These are phyloP conservation scores for Quercus variabilis DNA, from an alignment of 306 rosid genomes.

Conservation along the genomic window DNA sequence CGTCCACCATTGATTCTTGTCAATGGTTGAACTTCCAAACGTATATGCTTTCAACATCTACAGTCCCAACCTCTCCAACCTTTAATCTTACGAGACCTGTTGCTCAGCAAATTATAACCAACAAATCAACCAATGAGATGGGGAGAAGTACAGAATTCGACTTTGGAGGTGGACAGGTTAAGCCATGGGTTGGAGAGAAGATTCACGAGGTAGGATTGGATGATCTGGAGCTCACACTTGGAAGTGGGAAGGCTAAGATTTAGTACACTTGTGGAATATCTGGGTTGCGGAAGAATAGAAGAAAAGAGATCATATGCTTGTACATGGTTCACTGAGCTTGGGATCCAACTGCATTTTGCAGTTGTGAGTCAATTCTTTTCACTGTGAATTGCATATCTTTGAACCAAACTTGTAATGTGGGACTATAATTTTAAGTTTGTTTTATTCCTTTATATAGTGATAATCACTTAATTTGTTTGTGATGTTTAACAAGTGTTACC, in stretches of 20 bases:
- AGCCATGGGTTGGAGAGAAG: slow-evolving; percentile 91
- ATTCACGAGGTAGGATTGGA: slow-evolving; percentile 80
- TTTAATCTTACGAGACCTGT: slow-evolving; percentile 61
- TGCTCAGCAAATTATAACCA: slow-evolving; percentile 29
- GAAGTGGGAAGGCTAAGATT: slow-evolving; percentile 52
- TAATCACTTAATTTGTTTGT: slow-evolving; percentile 6
- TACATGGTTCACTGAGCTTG: slow-evolving; percentile 30
- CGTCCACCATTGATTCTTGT: slow-evolving; percentile 79
- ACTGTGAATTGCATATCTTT: slow-evolving; percentile 9
- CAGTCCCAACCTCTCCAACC: slow-evolving; percentile 62
- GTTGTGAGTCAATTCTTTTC: slow-evolving; percentile 6
- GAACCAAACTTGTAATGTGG: slow-evolving; percentile 16
- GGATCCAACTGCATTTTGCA: slow-evolving; percentile 24
- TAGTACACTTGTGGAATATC: slow-evolving; percentile 15
- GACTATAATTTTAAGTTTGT: not conserved
- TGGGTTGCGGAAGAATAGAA: slow-evolving; percentile 9
- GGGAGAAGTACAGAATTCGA: slow-evolving; percentile 47
- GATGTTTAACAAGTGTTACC: slow-evolving; percentile 1
- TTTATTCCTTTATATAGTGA: slow-evolving; percentile 2
- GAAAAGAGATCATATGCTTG: slow-evolving; percentile 20
- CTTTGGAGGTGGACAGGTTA: slow-evolving; percentile 57
- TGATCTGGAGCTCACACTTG: slow-evolving; percentile 91
- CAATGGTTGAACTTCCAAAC: slow-evolving; percentile 69
- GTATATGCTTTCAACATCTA: slow-evolving; percentile 42
- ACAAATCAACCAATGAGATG: slow-evolving; percentile 36